These are phyloP conservation scores for Coemansia sp. DNA, from an alignment of 192 early-diverging fungal genomes.

Conservation along the genomic window DNA sequence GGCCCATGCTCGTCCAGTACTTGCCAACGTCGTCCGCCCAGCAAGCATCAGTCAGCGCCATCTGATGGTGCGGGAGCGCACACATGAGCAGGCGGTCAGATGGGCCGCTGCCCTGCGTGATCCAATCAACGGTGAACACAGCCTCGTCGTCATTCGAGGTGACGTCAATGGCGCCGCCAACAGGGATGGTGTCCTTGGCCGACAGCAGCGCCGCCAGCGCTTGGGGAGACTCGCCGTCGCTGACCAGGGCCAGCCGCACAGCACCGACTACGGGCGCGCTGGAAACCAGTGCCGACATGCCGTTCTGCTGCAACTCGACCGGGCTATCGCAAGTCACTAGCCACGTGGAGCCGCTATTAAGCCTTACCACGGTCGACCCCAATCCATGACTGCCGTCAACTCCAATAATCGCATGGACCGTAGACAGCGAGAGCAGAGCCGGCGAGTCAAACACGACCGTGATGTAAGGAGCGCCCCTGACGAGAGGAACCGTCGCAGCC, in stretches of 20 bases:
- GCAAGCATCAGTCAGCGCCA: background rate
- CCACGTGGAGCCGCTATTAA: constrained; percentile 46
- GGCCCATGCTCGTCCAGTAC: constrained; percentile 50
- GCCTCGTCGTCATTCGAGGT: constrained; percentile 5
- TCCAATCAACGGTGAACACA: constrained; percentile 18
- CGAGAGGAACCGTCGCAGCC: constrained; percentile 23
- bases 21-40: constrained; percentile 14
- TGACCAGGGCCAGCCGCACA: constrained; percentile 42
- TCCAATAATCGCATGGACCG: constrained; percentile 37
- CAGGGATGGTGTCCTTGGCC: constrained; percentile 19
- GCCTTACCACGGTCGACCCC: constrained; percentile 27
- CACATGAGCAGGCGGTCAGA: constrained; percentile 18
- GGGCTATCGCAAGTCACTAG: constrained; percentile 25
- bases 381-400: constrained; percentile 2
- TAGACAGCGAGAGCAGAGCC: constrained; percentile 8
- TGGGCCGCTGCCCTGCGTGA: constrained; percentile 4
- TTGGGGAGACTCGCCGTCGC: background rate
- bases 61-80: constrained; percentile 50
- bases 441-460: constrained; percentile 28
- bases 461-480: constrained; percentile 47
- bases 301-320: constrained; percentile 12
- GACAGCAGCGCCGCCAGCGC: constrained; percentile 19
- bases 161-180: constrained; percentile 34
- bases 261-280: constrained; percentile 16
- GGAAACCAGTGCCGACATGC: constrained; percentile 12